Base-by-base conservation (phyloP, 2,329 filamentous ascomycete species). In the Fusarium tupiense region DNA sequence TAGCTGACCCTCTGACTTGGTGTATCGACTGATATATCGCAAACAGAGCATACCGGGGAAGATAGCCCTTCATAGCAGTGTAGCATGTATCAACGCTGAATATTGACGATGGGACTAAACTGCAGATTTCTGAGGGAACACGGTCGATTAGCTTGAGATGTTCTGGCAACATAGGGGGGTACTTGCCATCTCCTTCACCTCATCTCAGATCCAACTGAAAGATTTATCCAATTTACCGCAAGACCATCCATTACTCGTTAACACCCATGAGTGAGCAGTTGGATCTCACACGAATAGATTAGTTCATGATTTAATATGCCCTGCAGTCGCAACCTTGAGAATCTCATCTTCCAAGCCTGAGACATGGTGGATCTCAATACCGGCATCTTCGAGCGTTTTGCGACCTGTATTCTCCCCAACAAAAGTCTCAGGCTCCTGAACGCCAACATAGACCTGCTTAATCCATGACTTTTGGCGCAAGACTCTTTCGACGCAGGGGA, bases 351-450 rank as follows among this genome's bases (percentile, higher is more conserved):
- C 94, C 61, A 98, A 80, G 0, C 95, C 96, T 24, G 85, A 77
- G 8, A 98, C 88, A 81, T 93, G 90, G 47, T 93, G 84, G 72
- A 96, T 94, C 50, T 90, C 83, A 59, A 99, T 89, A 1, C 94
- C 95, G 9, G 90, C 91, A 52, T 89, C 88, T 76, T 91, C 88
- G 64, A 99, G 85, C 80, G 89, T 91, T 76, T 83, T 85, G 77
- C 91, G 91, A 13, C 95, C 95, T 66, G 91, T 89, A 74, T 97
- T 98, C 68, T 93, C 88, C 11, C 91, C 91, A 24, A 98, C 94
- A 83, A 98, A 99, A 38, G 91, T 98, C 77, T 93, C 93, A 0
- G 96, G 96, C 84, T 99, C 96, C 76, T 91, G 88, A 0, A 98
- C 93, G 0, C 96, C 96, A 35, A 97, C 91, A 76, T 96, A 97